Percentiles rank a stretch among this genome's conserved stretches.
phyloP scores from a whole-genome alignment of 306 rosid species.

The Quercus bicolor region DNA sequence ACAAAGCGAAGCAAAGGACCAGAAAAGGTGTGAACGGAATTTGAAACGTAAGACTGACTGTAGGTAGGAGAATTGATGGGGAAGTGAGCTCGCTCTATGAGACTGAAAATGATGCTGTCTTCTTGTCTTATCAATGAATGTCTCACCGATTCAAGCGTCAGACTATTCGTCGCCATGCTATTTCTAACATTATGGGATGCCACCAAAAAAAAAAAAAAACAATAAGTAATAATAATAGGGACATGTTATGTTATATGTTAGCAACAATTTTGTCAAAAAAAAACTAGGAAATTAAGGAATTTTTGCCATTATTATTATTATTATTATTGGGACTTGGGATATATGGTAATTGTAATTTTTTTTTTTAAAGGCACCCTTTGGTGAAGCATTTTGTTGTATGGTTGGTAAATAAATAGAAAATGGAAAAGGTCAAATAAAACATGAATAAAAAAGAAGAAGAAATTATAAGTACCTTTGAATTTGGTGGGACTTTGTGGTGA shows the following conservation, averaged over 20 bases:
- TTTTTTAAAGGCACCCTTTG: too few relatives aligned
- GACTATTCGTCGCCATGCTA: constrained; percentile 14
- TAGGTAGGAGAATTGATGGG: constrained; percentile 58
- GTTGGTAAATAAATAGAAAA: too few relatives aligned
- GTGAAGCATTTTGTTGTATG: too few relatives aligned
- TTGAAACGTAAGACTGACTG: constrained; percentile 6
- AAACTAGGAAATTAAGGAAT: too few relatives aligned
- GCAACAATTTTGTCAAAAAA: too few relatives aligned
- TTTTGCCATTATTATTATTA: too few relatives aligned
- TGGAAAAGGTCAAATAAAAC: too few relatives aligned
- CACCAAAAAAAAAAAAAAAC: constrained; percentile 17
- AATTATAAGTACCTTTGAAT: too few relatives aligned
- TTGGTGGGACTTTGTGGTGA: too few relatives aligned
- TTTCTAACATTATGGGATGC: neutral
- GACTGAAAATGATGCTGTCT: constrained; percentile 63
- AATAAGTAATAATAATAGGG: constrained; percentile 13
- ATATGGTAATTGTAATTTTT: too few relatives aligned
- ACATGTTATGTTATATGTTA: constrained; percentile 2
- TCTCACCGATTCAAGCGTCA: constrained; percentile 65
- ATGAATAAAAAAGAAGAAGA: too few relatives aligned
- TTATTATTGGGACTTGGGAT: too few relatives aligned
- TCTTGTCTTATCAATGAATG: constrained; percentile 68
- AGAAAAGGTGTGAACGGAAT: constrained; percentile 15
- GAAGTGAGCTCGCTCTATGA: constrained; percentile 73
- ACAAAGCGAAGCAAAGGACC: constrained; percentile 57